Evolutionary conservation across 2,329 filamentous ascomycete genomes (phyloP), one percentile per base, ranked within the genome.

Genomic region (Botryotinia convoluta): DNA sequence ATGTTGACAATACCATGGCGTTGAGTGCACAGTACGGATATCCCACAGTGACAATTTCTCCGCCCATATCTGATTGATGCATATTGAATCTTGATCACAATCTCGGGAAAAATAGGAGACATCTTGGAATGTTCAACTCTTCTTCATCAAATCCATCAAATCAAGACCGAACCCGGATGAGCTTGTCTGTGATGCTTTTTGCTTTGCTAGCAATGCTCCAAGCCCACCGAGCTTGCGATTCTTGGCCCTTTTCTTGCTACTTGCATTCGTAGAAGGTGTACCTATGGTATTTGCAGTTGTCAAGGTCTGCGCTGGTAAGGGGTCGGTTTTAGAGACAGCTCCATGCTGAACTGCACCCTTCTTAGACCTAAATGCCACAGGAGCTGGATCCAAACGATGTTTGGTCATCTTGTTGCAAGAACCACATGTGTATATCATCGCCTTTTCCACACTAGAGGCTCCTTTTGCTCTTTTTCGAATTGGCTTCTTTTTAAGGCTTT

Each of bases 171-270:
- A 80, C 35, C 76, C 78, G 42, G 76, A 75, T 5, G 62, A 42
- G 32, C 54, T 62, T 35, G 74, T 48, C 45, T 77, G 74, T 12
- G 74, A 69, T 35, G 74, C 76, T 32, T 80, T 80, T 26, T 77
- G 77, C 51, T 77, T 79, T 59, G 79, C 78, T 83, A 92, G 83
- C 59, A 92, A 80, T 69, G 90, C 89, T 79, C 91, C 88, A n/a
- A 93, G 83, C 1, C 89, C 89, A 48, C 88, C 87, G 37, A 79
- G 76, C 81, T 91, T 92, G 74, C 89, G 85, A 74, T 84, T 87
- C 82, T 90, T 92, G 45, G 90, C 88, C 68, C 89, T 85, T 82
- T 91, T 91, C 82, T 89, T 91, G 82, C 88, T 91, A 81, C 82
- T 88, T 12, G 87, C 86, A 79, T 88, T 90, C 48, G 86, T 82